Evolutionary conservation across 192 early-diverging fungal genomes (phyloP), one percentile per base, ranked within the genome.

Genomic region (Paraglomus brasilianum): DNA sequence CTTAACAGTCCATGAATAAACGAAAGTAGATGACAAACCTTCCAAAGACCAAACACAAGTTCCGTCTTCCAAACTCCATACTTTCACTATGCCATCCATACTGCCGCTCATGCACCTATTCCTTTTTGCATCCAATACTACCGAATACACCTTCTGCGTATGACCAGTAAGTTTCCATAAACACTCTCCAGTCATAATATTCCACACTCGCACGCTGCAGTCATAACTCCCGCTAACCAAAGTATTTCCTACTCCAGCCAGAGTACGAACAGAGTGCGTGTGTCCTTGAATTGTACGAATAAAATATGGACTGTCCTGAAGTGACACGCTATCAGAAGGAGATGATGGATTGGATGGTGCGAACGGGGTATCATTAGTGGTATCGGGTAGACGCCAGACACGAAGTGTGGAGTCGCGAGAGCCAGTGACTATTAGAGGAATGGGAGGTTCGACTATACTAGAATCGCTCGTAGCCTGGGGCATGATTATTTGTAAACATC

Each of bases 191-290:
- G 83, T 90, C 38, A 73, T 65, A 4, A 93, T 78, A 73, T 99
- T 86, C 97, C 97, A 99, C 5, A 96, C 86, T 42, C 96, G 83
- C 2, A 99, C 92, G 0, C 89, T 86, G 66, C 81, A 81, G 77
- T 99, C 97, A 75, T 98, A 99, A 41, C 89, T 91, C 0, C 97
- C 97, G 66, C 90, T 92, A 7, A 96, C 92, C 10, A 98, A 78
- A 8, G 86, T 80, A 66, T 92, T 91, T 8, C 93, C 95, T 36
- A 88, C 78, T 5, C 91, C 95, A 0, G 95, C 95, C 58, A 99
- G 83, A 0, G 97, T 93, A 22, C 97, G 88, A 48, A 99, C 97
- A 5, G 92, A 94, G 73, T 91, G 86, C 5, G 82, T 81, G 77
- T 99, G 97, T 1, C 96, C 97, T 7, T 74, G 72, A n/a, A 98